Evolutionary conservation across 805 yeast species (phyloP).

Genomic region (Barnettozyma wickerhamii): DNA sequence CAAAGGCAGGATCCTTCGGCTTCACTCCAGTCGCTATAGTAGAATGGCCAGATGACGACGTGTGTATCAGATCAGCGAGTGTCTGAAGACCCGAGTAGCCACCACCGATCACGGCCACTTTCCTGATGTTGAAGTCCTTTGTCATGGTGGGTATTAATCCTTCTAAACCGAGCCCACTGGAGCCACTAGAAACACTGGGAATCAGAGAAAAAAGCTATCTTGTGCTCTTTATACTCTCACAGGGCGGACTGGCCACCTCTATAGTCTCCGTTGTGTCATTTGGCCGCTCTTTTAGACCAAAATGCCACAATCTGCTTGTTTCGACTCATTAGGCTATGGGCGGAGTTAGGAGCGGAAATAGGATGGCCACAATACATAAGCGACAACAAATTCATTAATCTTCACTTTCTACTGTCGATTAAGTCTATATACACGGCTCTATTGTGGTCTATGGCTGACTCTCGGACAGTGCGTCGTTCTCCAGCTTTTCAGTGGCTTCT

Average conservation of each 20-base stretch:
- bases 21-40: slow-evolving; percentile 1
- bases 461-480: too few species aligned
- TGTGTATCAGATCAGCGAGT: slow-evolving; percentile 4
- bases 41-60: slow-evolving; percentile 1
- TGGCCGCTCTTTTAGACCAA: neutral
- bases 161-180: neutral
- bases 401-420: too few species aligned
- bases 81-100: slow-evolving; percentile 5
- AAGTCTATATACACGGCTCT: too few species aligned
- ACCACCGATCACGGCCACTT: slow-evolving; percentile 4
- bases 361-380: neutral
- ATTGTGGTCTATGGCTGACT: too few species aligned
- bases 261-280: neutral
- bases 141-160: too few species aligned
- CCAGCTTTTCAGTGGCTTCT: too few species aligned
- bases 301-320: neutral
- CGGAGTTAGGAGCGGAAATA: neutral
- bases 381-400: too few species aligned
- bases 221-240: too few species aligned
- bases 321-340: neutral
- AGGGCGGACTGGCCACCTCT: too few species aligned
- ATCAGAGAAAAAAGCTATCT: too few species aligned
- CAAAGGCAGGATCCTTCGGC: slow-evolving; percentile 24
- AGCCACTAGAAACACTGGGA: neutral
- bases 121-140: neutral